Conservation (phyloP, 495 filamentous ascomycete genomes). For the Pyrenula massariospora region DNA sequence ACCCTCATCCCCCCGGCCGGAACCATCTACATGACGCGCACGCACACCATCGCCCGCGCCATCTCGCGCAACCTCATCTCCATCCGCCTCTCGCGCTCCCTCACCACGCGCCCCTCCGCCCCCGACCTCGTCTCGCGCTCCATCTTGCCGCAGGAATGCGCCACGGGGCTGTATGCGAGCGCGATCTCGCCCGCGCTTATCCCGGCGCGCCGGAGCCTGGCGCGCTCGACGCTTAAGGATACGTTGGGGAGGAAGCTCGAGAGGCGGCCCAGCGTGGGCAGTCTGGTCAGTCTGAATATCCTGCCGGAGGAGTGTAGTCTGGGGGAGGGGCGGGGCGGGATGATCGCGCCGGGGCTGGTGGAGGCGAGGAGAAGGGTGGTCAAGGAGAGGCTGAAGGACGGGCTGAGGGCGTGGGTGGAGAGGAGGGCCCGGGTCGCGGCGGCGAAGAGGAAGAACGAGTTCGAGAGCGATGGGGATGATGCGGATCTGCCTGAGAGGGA, state of each 20-base stretch:
- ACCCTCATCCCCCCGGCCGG: slow-evolving; percentile 17
- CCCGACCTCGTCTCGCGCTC: slow-evolving; percentile 16
- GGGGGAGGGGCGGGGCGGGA: neutral
- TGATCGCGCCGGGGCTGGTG: slow-evolving; percentile 3
- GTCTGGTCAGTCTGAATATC: neutral
- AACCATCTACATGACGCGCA: slow-evolving; percentile 46
- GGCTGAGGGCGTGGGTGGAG: slow-evolving; percentile 6
- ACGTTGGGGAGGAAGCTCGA: neutral
- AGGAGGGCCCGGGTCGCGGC: slow-evolving; percentile 1
- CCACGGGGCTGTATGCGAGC: neutral
- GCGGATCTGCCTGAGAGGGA: slow-evolving; percentile 1
- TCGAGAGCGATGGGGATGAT: neutral
- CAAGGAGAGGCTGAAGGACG: slow-evolving; percentile 6
- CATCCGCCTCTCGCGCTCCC: slow-evolving; percentile 29
- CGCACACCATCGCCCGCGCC: slow-evolving; percentile 37
- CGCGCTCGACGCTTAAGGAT: neutral
- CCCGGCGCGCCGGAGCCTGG: neutral
- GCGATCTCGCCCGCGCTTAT: neutral
- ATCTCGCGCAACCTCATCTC: slow-evolving; percentile 38
- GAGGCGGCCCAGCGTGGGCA: neutral
- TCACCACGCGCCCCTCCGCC: slow-evolving; percentile 14
- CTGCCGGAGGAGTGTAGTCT: neutral
- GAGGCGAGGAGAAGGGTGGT: slow-evolving; percentile 2
- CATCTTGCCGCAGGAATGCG: slow-evolving; percentile 17
- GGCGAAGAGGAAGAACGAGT: slow-evolving; percentile 5